Evolutionary conservation across 2,329 filamentous ascomycete genomes (phyloP), one percentile per base, ranked within the genome.

Genomic region (Cladosporium austrohemisphaericum): DNA sequence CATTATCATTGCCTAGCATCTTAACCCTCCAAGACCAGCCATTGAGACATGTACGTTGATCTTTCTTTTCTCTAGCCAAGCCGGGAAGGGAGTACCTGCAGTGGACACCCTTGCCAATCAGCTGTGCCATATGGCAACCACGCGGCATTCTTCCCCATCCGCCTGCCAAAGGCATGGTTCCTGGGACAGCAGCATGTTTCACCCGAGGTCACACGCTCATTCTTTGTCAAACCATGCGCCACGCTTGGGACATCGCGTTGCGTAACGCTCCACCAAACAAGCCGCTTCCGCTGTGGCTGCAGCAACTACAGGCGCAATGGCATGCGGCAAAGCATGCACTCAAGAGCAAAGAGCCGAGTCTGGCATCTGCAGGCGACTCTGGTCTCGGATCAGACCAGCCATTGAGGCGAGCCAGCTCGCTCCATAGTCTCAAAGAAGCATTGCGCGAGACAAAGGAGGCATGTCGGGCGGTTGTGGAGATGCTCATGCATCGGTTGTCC

Each of bases 221-320:
- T 9, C 36, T 19, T 16, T 28, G 18, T 10, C 18, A 7, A 19
- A 41, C 18, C 20, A 41, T 41, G 36, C 14, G 14, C 29, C 46
- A 49, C 36, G 29, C 16, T 13, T 11, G 35, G 6, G 19, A 35
- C 20, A 26, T 28, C 31, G 37, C 46, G 11, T 26, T 49, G 46
- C 29, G 37, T 22, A 49, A 49, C 25, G 46, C 45, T 26, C 45
- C 45, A 9, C 18, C 9, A 25, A 36, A 48, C 16, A 48, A 32
- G 35, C 45, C 45, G 18, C 26, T 31, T 23, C 29, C 45, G 26
- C 45, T 35, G 8, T 48, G 45, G 45, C 25, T 48, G 8, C 33
- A 48, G 4, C 45, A 48, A 7, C 18, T 48, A 16, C 45, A 48
- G 16, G 23, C 19, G 23, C 33, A 48, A 40, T 48, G 45, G 45